These are phyloP conservation scores for Corniculantispora saksenae DNA, from an alignment of 2,329 filamentous ascomycete genomes.

Conservation along the genomic window DNA sequence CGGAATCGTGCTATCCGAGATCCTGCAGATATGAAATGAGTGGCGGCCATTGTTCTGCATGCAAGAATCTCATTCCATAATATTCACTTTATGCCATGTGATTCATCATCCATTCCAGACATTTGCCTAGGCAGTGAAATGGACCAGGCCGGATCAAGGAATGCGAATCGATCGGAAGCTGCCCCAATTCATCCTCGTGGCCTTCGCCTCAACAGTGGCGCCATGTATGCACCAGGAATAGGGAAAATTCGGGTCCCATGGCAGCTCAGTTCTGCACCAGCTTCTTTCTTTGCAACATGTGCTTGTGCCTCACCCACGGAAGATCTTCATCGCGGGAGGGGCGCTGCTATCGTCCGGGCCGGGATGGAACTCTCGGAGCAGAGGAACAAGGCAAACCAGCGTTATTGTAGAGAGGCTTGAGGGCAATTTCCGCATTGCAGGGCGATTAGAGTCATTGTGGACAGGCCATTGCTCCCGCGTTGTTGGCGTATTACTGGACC, in stretches of 20 bases:
- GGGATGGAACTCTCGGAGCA: not conserved
- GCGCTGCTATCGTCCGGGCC: not conserved
- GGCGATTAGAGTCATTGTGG: not conserved
- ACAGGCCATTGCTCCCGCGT: no score
- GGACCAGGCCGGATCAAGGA: not conserved
- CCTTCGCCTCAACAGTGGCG: not conserved
- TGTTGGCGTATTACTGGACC: no score
- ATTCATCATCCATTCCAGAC: not conserved
- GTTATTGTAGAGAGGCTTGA: not conserved
- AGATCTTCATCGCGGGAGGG: slow-evolving; percentile 8
- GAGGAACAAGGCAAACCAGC: not conserved
- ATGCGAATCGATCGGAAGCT: not conserved
- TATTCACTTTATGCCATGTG: not conserved
- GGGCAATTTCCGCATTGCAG: slow-evolving; percentile 4
- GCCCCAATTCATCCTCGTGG: not conserved
- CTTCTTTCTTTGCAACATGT: not conserved
- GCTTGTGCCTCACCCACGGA: not conserved
- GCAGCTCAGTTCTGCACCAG: not conserved
- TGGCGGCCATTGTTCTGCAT: not conserved
- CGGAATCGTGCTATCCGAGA: no score
- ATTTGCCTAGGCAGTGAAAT: not conserved
- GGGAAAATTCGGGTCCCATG: not conserved
- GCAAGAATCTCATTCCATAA: not conserved
- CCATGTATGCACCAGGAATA: not conserved
- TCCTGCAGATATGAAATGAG: not conserved